Evolutionary conservation across 2,329 filamentous ascomycete genomes (phyloP), one percentile per base, ranked within the genome.

Genomic region (Microdochium bolleyi): DNA sequence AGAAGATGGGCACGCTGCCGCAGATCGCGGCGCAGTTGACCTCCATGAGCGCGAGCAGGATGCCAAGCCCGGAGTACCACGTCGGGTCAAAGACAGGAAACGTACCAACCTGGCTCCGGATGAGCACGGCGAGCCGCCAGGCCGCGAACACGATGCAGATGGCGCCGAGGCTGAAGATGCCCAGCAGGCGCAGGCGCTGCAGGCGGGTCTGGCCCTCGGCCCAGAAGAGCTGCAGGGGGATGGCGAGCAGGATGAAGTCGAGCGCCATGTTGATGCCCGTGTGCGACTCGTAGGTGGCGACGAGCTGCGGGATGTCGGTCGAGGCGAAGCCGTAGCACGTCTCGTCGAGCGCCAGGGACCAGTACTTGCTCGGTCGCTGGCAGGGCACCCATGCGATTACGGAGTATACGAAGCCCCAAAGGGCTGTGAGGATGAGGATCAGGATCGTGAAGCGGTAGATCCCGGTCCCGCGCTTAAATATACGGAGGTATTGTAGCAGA

Each of bases 171-270:
- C 41, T 46, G 41, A 46, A 46, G 41, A 69, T 65, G 25, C 56
- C 53, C 14, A 68, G 52, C 2, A 70, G 55, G 1, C 54, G 62
- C 14, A 65, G 52, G 11, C 69, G 54, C 5, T 65, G 61, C 27
- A 63, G 24, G 7, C 60, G 63, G 7, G 63, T 60, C n/a, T 55
- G 53, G 1, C 52, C 41, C 5, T 52, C 55, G 1, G 57, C 54
- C n/a, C 59, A 67, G 19, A 65, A 64, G 2, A 71, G 56, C 2
- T 64, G 67, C 9, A 70, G 51, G 1, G 68, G 66, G 3, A 70
- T 57, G 7, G 57, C 50, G 14, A 71, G 58, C 2, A 70, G 65
- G 3, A 66, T 34, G 2, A 64, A 38, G 49, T 70, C 68, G 13
- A 71, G 60, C 1, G 57, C 37, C 60, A 70, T 64, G 52, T 70